Conservation (phyloP, 345 rosid genomes). For the Populus ilicifolia region DNA sequence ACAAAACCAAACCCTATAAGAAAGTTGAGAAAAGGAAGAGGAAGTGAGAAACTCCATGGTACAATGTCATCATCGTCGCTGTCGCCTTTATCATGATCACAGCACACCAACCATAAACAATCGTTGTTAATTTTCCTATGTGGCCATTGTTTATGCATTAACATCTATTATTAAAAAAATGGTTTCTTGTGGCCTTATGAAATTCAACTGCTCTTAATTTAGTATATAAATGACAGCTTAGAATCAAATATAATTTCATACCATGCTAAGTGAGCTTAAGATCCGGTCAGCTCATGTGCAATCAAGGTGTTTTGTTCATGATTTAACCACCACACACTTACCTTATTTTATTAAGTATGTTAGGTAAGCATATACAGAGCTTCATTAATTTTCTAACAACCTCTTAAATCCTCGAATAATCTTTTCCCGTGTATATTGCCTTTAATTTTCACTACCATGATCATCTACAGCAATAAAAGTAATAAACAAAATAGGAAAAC, state of each 20-base stretch:
- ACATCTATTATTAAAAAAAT: not conserved
- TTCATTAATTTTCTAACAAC: too few relatives aligned
- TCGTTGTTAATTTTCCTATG: not conserved
- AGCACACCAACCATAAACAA: not conserved
- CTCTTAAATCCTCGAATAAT: too few relatives aligned
- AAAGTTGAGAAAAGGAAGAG: not conserved
- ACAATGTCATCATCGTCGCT: not conserved
- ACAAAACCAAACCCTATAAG: not conserved
- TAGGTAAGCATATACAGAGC: not conserved
- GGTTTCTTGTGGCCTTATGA: slow-evolving; percentile 22
- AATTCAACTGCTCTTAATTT: slow-evolving; percentile 22
- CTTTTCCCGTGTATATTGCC: too few relatives aligned
- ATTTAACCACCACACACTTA: not conserved
- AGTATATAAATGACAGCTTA: slow-evolving; percentile 21
- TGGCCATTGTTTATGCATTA: too few relatives aligned
- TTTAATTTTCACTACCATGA: not conserved
- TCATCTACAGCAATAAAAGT: not conserved
- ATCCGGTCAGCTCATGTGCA: slow-evolving; percentile 20
- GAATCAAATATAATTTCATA: not conserved
- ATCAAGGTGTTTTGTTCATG: slow-evolving; percentile 2
- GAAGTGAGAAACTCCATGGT: not conserved
- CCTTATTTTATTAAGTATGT: not conserved
- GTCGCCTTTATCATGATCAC: not conserved
- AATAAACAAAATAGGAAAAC: not conserved
- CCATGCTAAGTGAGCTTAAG: slow-evolving; percentile 1